Percentiles rank a stretch among this genome's conserved stretches.
These are phyloP conservation scores for Pseudogymnoascus sp. DNA, from an alignment of 2,329 filamentous ascomycete genomes.

Conservation along the genomic window DNA sequence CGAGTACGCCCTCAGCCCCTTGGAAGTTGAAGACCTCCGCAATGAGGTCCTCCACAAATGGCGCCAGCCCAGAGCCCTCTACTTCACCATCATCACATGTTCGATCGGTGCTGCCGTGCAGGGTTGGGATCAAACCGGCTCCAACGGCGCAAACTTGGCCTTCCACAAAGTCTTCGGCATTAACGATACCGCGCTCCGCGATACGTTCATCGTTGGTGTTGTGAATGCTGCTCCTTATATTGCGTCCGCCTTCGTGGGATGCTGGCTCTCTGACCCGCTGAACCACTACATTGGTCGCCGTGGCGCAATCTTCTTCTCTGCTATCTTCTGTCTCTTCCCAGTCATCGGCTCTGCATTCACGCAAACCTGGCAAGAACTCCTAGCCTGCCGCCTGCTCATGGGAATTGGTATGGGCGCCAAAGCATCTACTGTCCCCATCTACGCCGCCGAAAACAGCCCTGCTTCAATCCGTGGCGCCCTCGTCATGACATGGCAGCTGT, in stretches of 20 bases:
- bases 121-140: slow-evolving; percentile 38
- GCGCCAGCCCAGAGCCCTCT: slow-evolving; percentile 54
- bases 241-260: slow-evolving; percentile 48
- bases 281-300: slow-evolving; percentile 59
- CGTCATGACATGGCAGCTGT: slow-evolving; percentile 79
- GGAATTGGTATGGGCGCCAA: slow-evolving; percentile 76
- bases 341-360: slow-evolving; percentile 67
- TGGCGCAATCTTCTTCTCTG: slow-evolving; percentile 67
- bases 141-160: slow-evolving; percentile 42
- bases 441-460: slow-evolving; percentile 68
- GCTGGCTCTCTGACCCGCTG: slow-evolving; percentile 60
- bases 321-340: slow-evolving; percentile 63
- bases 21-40: slow-evolving; percentile 52
- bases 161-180: slow-evolving; percentile 48
- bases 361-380: slow-evolving; percentile 64
- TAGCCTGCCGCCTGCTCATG: slow-evolving; percentile 64
- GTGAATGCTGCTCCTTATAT: slow-evolving; percentile 54
- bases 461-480: slow-evolving; percentile 65
- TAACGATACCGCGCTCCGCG: slow-evolving; percentile 32
- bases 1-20: slow-evolving; percentile 49
- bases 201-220: slow-evolving; percentile 52
- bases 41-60: slow-evolving; percentile 62
- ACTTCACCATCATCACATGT: slow-evolving; percentile 61
- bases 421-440: slow-evolving; percentile 63
- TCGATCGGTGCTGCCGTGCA: slow-evolving; percentile 62